These are phyloP conservation scores for Rubroshorea leprosula DNA, from an alignment of 345 rosid genomes.

Conservation along the genomic window DNA sequence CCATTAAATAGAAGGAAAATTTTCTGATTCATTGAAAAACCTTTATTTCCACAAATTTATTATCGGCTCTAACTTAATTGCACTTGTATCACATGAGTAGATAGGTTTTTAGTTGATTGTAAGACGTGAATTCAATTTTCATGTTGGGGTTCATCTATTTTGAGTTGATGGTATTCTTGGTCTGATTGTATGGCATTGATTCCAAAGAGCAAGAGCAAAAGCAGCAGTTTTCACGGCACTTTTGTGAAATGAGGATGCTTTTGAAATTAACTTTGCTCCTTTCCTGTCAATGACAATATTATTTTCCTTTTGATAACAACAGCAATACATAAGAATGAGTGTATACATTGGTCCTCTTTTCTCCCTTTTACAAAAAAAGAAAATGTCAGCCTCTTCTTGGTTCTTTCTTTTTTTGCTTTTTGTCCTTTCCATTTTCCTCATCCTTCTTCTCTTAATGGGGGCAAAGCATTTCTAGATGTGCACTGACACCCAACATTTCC, in stretches of 20 bases:
- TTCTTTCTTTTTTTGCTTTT: background rate
- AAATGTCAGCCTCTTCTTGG: background rate
- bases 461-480: background rate
- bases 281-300: background rate
- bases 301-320: background rate
- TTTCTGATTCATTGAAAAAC: conserved; percentile 1
- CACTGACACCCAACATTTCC: background rate
- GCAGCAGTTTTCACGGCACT: background rate
- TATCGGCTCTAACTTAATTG: background rate
- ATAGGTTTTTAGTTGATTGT: too few species aligned
- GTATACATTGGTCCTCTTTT: background rate
- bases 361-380: too few species aligned
- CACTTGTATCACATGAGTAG: too few species aligned
- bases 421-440: background rate
- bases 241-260: background rate
- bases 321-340: background rate
- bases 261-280: background rate
- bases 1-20: background rate
- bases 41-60: background rate
- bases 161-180: too few species aligned
- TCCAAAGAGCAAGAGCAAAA: background rate
- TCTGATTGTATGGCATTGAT: too few species aligned
- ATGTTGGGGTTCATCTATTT: too few species aligned
- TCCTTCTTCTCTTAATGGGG: background rate
- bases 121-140: too few species aligned